Percentiles rank a stretch among this genome's conserved stretches.
Conservation (phyloP, 2,329 filamentous ascomycete species). For the Corinectria fuckeliana region DNA sequence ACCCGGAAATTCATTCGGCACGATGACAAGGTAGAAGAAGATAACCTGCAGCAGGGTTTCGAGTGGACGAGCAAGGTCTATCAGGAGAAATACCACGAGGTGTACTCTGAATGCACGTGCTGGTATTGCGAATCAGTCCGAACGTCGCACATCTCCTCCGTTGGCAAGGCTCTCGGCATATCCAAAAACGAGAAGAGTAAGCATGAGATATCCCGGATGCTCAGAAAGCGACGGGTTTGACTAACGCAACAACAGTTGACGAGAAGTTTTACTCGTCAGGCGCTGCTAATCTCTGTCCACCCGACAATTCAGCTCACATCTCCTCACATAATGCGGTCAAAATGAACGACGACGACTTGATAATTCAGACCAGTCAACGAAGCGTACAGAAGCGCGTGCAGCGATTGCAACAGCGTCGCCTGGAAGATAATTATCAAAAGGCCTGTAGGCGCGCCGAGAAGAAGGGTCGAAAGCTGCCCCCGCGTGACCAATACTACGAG, state of each 20-base stretch:
- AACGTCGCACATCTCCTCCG: constrained; percentile 54
- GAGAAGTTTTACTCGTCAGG: constrained; percentile 58
- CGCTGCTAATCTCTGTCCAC: constrained; percentile 55
- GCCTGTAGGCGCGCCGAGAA: constrained; percentile 57
- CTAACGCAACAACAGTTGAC: constrained; percentile 25
- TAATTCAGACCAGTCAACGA: constrained; percentile 1
- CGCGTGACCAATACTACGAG: constrained; percentile 55
- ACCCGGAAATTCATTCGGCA: constrained; percentile 74
- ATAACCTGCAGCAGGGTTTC: constrained; percentile 68
- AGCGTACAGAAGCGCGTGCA: constrained; percentile 22
- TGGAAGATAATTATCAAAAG: constrained; percentile 64
- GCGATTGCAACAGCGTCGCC: constrained; percentile 35
- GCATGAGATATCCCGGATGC: neutral
- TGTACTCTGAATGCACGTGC: constrained; percentile 80
- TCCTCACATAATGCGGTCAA: constrained; percentile 73
- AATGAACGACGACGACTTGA: neutral
- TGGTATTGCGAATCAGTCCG: constrained; percentile 77
- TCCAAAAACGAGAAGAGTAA: constrained; percentile 54
- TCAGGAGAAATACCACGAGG: constrained; percentile 65
- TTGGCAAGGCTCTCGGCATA: constrained; percentile 53
- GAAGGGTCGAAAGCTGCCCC: constrained; percentile 56
- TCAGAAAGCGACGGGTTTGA: no score
- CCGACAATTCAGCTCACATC: constrained; percentile 70
- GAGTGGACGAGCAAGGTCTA: constrained; percentile 77
- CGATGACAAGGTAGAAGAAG: constrained; percentile 82